Conservation (phyloP, 352 stramenopile species). For the Pythium biforme region DNA sequence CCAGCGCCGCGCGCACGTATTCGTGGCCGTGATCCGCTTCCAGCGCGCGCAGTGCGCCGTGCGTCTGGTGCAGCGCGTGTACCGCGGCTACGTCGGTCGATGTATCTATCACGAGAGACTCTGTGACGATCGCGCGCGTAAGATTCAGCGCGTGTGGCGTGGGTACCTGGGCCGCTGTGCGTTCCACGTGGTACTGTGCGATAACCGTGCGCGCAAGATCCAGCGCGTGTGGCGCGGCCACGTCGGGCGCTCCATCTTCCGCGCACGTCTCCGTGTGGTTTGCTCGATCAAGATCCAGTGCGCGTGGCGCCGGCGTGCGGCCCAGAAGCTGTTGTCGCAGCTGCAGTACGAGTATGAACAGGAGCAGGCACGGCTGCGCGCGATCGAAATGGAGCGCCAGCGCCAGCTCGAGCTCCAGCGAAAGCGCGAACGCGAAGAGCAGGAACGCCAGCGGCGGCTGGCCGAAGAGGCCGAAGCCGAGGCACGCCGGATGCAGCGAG, state of each 20-base stretch:
- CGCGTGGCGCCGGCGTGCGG: slow-evolving; percentile 36
- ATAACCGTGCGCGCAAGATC: slow-evolving; percentile 33
- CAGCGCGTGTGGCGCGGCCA: slow-evolving; percentile 44
- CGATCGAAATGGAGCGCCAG: slow-evolving; percentile 32
- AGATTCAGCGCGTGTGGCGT: slow-evolving; percentile 57
- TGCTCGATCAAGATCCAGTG: slow-evolving; percentile 50
- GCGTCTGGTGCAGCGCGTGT: slow-evolving; percentile 35
- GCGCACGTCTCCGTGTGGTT: slow-evolving; percentile 18
- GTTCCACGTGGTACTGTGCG: slow-evolving; percentile 30
- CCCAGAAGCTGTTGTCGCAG: slow-evolving; percentile 34
- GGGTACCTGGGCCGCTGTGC: slow-evolving; percentile 41
- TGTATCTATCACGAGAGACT: slow-evolving; percentile 23
- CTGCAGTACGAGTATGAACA: slow-evolving; percentile 31
- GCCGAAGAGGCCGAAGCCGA: slow-evolving; percentile 19
- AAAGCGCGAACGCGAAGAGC: slow-evolving; percentile 37
- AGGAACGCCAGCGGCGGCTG: slow-evolving; percentile 21
- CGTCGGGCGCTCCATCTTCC: slow-evolving; percentile 4
- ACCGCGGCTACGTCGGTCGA: slow-evolving; percentile 34
- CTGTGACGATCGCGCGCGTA: slow-evolving; percentile 35
- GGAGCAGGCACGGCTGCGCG: slow-evolving; percentile 32
- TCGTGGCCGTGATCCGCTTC: slow-evolving; percentile 40
- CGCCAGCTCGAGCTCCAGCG: slow-evolving; percentile 33
- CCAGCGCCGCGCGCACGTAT: slow-evolving; percentile 50
- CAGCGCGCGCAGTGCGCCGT: slow-evolving; percentile 25
- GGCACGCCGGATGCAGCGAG: slow-evolving; percentile 6